Percentiles rank a stretch among this genome's conserved stretches.
Conservation (phyloP, 1,284 basidiomycete genomes). For the Vanrija pseudolonga region DNA sequence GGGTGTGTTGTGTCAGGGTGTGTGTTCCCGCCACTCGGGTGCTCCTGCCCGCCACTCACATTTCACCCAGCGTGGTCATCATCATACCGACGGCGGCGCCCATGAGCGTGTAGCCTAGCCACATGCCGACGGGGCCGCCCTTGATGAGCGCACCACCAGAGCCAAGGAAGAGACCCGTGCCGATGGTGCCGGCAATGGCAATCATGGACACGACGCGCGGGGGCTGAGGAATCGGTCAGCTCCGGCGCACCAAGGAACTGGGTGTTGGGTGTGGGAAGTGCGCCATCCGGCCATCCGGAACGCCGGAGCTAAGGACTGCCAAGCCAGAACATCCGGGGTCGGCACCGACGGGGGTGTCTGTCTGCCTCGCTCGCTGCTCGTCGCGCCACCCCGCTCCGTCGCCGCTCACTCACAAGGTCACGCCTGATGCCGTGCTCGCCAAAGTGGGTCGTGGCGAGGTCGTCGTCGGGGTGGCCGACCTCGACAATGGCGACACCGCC, state of each 20-base stretch:
- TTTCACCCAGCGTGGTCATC: constrained; percentile 10
- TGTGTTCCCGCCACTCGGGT: too few species aligned
- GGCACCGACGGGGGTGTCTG: too few species aligned
- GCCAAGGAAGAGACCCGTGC: constrained; percentile 52
- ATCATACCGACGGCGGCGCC: constrained; percentile 15
- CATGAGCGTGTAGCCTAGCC: constrained; percentile 23
- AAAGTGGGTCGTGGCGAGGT: constrained; percentile 3
- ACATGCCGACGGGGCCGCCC: constrained; percentile 51
- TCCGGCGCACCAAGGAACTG: too few species aligned
- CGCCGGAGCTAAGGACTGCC: too few species aligned
- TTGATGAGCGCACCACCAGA: constrained; percentile 41
- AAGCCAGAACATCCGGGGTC: too few species aligned
- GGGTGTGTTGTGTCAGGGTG: background rate
- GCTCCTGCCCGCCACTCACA: background rate
- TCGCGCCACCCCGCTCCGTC: too few species aligned
- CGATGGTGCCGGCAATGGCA: constrained; percentile 52
- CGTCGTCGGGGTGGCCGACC: background rate
- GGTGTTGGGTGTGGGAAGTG: too few species aligned
- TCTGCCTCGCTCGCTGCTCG: too few species aligned
- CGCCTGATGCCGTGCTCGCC: constrained; percentile 11
- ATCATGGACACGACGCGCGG: constrained; percentile 29
- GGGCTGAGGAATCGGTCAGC: too few species aligned
- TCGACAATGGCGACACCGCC: background rate
- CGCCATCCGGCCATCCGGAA: too few species aligned
- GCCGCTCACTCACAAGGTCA: background rate